phyloP scores from a whole-genome alignment of 2,329 filamentous ascomycete species.

The Aspergillus sclerotialis region DNA sequence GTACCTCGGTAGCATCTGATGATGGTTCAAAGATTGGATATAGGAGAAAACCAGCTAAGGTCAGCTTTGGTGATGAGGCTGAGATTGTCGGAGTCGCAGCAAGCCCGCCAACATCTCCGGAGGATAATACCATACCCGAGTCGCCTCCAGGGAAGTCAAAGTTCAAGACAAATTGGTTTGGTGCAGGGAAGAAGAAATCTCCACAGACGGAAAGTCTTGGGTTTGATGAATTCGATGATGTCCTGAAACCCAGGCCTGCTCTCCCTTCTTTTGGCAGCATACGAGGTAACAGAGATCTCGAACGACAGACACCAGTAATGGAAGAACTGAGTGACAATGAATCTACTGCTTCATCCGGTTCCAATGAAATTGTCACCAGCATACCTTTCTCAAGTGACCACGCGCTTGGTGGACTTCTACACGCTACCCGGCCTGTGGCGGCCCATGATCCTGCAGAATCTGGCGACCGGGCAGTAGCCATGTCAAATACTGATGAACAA shows the following conservation, averaged over 20 bases:
- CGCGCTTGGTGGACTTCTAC: conserved; percentile 44
- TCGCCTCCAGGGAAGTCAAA: conserved; percentile 26
- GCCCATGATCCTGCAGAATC: conserved; percentile 1
- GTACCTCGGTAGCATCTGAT: conserved; percentile 42
- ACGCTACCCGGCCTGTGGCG: conserved; percentile 25
- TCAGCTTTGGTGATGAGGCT: conserved; percentile 63
- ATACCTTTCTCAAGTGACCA: conserved; percentile 46
- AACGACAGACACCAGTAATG: conserved; percentile 8
- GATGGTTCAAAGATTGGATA: conserved; percentile 33
- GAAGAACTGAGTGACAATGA: conserved; percentile 23
- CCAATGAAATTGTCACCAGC: conserved; percentile 31
- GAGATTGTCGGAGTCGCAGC: conserved; percentile 41
- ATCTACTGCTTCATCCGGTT: conserved; percentile 35
- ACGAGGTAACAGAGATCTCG: conserved; percentile 37
- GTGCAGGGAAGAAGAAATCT: conserved; percentile 27
- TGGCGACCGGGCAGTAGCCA: conserved; percentile 2
- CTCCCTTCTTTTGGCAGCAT: conserved; percentile 60
- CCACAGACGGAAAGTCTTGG: conserved; percentile 18
- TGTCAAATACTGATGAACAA: background rate
- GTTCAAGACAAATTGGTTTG: conserved; percentile 29
- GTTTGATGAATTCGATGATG: conserved; percentile 48
- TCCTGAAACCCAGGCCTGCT: conserved; percentile 52
- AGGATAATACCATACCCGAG: conserved; percentile 31
- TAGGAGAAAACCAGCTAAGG: conserved; percentile 49
- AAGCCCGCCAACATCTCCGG: conserved; percentile 35